Evolutionary conservation across 2,329 filamentous ascomycete species (phyloP).

Genomic region (Sporothrix sp.): DNA sequence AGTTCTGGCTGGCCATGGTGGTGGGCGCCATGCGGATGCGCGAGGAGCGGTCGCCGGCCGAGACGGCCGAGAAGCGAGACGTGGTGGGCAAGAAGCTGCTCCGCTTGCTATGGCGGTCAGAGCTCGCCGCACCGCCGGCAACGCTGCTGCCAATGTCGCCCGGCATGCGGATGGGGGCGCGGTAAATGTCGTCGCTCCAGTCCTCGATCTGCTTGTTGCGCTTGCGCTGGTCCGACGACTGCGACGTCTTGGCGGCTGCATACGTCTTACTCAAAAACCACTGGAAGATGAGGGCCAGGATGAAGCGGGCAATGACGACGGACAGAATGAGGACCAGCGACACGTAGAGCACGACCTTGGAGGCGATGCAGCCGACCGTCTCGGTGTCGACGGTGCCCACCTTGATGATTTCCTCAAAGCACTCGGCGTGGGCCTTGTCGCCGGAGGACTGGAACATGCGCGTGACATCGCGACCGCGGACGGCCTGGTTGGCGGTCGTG

Average conservation of each 20-base stretch:
- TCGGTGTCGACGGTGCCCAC: conserved; percentile 94
- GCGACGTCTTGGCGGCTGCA: conserved; percentile 74
- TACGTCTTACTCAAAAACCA: conserved; percentile 91
- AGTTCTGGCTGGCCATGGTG: conserved; percentile 88
- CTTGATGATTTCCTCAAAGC: conserved; percentile 87
- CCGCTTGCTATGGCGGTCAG: conserved; percentile 69
- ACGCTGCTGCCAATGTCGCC: conserved; percentile 62
- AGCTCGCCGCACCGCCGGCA: conserved; percentile 37
- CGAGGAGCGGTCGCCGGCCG: conserved; percentile 57
- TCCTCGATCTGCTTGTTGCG: conserved; percentile 92
- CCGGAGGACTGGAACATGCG: conserved; percentile 68
- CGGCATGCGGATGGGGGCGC: conserved; percentile 70
- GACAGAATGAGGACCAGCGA: conserved; percentile 85
- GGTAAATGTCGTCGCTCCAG: conserved; percentile 96
- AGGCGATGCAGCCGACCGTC: conserved; percentile 93
- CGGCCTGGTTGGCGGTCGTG: conserved; percentile 46
- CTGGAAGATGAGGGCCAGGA: conserved; percentile 84
- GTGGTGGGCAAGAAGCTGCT: conserved; percentile 86
- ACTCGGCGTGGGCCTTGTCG: conserved; percentile 77
- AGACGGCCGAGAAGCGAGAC: conserved; percentile 87
- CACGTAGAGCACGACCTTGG: conserved; percentile 91
- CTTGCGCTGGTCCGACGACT: conserved; percentile 70
- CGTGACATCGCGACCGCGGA: conserved; percentile 82
- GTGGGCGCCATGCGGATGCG: conserved; percentile 55
- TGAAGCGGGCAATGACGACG: conserved; percentile 76